Percentiles rank a stretch among this genome's conserved stretches.
Conservation (phyloP, 129 eudicot genomes). For the Centaurea solstitialis region DNA sequence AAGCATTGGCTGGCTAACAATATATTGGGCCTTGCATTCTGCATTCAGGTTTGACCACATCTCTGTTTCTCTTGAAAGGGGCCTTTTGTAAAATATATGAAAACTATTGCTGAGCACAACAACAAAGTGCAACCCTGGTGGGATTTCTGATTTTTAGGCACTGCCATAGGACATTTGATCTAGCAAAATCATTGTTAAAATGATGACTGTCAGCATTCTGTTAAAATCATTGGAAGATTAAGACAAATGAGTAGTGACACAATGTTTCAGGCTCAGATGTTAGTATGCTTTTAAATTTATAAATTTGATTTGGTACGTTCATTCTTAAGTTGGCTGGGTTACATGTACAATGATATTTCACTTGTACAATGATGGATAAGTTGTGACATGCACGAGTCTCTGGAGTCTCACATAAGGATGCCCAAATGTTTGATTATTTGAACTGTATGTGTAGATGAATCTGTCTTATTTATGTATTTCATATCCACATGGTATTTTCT, state of each 20-base stretch:
- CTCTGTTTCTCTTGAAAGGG: neutral
- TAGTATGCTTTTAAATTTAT: neutral
- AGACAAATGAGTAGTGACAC: neutral
- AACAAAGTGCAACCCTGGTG: neutral
- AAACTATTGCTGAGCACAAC: neutral
- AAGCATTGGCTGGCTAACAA: slow-evolving; percentile 99
- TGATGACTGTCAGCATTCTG: neutral
- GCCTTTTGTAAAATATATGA: neutral
- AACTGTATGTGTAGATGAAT: neutral
- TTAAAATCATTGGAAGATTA: too few relatives aligned
- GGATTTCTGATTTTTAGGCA: neutral
- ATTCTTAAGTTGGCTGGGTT: neutral
- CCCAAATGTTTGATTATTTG: neutral
- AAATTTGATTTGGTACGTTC: neutral
- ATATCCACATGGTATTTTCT: neutral
- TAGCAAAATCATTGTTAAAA: neutral
- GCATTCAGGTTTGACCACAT: slow-evolving; percentile 71
- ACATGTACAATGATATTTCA: neutral
- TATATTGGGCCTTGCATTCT: slow-evolving; percentile 86
- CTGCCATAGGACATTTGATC: neutral
- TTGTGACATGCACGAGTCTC: neutral
- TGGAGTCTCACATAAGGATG: neutral
- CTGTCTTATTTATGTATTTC: neutral
- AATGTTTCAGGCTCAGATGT: neutral
- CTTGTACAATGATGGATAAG: neutral